These are phyloP conservation scores for Carallia brachiata DNA, from an alignment of 345 rosid species.

Conservation along the genomic window DNA sequence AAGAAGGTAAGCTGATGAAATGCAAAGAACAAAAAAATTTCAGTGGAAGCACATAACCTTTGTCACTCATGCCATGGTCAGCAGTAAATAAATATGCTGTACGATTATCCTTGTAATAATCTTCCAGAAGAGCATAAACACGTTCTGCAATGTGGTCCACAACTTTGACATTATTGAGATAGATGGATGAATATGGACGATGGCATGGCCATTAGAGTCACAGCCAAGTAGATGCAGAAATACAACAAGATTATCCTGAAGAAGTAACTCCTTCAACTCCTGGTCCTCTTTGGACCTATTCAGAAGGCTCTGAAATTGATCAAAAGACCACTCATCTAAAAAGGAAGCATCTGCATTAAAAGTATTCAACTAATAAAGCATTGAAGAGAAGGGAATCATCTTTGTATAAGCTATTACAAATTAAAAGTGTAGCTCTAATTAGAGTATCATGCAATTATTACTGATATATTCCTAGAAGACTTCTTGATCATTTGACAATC, in stretches of 20 bases:
- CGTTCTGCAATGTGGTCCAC: conserved; percentile 82
- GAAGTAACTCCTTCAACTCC: conserved; percentile 68
- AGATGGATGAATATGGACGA: conserved; percentile 88
- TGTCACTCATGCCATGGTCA: conserved; percentile 98
- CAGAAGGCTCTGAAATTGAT: conserved; percentile 87
- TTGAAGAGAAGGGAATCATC: conserved; percentile 12
- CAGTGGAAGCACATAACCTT: conserved; percentile 43
- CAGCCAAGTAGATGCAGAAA: conserved; percentile 97
- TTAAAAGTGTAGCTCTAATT: too few relatives aligned
- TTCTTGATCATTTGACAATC: too few relatives aligned
- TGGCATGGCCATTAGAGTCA: conserved; percentile 99
- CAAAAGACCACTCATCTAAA: conserved; percentile 98
- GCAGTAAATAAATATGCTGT: conserved; percentile 90
- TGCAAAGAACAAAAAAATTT: conserved; percentile 1
- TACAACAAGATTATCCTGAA: conserved; percentile 77
- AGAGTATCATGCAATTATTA: too few relatives aligned
- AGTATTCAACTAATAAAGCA: conserved; percentile 28
- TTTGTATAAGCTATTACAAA: too few relatives aligned
- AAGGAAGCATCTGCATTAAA: conserved; percentile 92
- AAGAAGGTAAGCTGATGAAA: neutral
- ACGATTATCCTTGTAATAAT: conserved; percentile 78
- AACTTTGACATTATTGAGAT: conserved; percentile 93
- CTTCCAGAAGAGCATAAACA: conserved; percentile 73
- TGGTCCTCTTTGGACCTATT: conserved; percentile 73
- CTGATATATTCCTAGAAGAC: too few relatives aligned